These are phyloP conservation scores for Rhizopogon rudus DNA, from an alignment of 768 basidiomycete species.

Conservation along the genomic window DNA sequence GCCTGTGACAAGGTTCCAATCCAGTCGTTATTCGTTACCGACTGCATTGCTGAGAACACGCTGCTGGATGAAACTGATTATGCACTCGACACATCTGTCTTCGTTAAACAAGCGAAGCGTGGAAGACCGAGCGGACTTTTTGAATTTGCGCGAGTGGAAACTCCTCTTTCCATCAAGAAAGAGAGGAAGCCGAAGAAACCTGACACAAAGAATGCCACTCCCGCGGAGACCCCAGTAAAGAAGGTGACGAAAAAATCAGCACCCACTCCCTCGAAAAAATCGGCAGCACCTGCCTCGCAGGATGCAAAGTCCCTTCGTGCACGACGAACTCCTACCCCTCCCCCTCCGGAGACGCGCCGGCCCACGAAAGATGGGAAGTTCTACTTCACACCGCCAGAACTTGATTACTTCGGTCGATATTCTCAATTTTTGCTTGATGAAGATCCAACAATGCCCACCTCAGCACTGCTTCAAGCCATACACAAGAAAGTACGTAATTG, in stretches of 20 bases:
- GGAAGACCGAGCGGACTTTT: constrained; percentile 16
- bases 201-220: background rate
- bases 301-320: constrained; percentile 5
- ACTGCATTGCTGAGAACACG: constrained; percentile 39
- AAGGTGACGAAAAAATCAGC: constrained; percentile 8
- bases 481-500: constrained; percentile 38
- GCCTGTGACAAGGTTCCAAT: constrained; percentile 41
- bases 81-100: constrained; percentile 29
- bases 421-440: constrained; percentile 39
- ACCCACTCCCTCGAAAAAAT: background rate
- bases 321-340: constrained; percentile 42
- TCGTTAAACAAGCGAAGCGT: constrained; percentile 17
- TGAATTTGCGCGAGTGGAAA: constrained; percentile 8
- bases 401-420: constrained; percentile 42
- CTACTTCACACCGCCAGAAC: constrained; percentile 47
- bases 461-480: constrained; percentile 33
- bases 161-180: background rate
- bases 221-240: constrained; percentile 2
- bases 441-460: constrained; percentile 40
- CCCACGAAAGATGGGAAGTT: constrained; percentile 27
- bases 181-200: constrained; percentile 5
- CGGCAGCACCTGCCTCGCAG: background rate
- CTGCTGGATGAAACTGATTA: constrained; percentile 45
- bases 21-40: constrained; percentile 46
- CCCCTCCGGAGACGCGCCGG: constrained; percentile 29